Base-by-base conservation (phyloP, 345 rosid species). In the Anacardium occidentale region DNA sequence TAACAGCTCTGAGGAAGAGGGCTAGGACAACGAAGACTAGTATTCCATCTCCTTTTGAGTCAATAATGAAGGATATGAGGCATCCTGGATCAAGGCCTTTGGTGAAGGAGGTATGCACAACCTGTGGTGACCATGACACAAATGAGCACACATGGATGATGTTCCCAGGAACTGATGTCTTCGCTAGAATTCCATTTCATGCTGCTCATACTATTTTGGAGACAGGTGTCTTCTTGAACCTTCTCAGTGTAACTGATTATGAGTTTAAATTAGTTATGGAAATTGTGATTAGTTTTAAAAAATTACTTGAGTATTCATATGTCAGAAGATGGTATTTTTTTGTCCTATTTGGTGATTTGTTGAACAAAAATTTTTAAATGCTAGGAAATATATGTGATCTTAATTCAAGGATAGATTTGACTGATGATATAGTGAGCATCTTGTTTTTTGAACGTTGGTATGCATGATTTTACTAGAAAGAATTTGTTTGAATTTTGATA, bases 201-300 rank as follows among this genome's bases (percentile, higher is more conserved):
- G 98, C 87, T 57, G 90, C 86, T 78, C 99, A 88, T 80, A 81
- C 87, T 37, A 75, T 91, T 45, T 83, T 95, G 77, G 94, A 91
- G 78, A 81, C 84, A 88, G 97, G 93, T 92, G 54, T 68, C 74
- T 62, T 37, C 47, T 69, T n/a, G 24, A 65, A 50, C 60, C 76
- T 10, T 66, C 47, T 68, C 11, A 67, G 15, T 64, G 51, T 37
- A 22, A 12, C n/a, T 26, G 12, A 40, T 10, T 37, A 3, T 59
- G 51, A 29, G 17, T 56, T 25, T 7, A 18, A 24, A 24, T 42
- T 60, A 56, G 32, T 77, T 42, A 2, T 22, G 63, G 20, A 25
- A 68, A 26, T 58, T 37, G 37, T 2, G 58, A 0, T 4, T 14
- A 10, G 47, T 20, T 44, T 12, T 2, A 1, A 14, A 50, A 50